Evolutionary conservation across 805 yeast species (phyloP), one percentile per base, ranked within the genome.

Genomic region (Kluyveromyces aestuarii): DNA sequence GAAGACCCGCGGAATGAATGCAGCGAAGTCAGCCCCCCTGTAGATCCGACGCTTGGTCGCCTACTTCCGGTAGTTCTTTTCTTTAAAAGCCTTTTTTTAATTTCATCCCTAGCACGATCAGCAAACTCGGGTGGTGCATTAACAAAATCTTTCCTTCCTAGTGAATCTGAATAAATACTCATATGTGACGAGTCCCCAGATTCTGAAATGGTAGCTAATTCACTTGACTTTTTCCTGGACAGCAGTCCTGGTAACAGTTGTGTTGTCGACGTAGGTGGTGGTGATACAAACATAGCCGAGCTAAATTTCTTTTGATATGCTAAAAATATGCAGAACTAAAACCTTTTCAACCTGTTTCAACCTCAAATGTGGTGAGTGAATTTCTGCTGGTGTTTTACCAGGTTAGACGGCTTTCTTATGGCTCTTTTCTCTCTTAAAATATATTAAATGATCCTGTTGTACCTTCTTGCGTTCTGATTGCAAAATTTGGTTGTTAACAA

Each of bases 101-200:
- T 65, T 43, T 64, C 68, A 41, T 57, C 57, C 50, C 70, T 61
- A 7, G 70, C 70, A 46, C 70, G 59, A 27, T 61, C 59, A 10
- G 66, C 61, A 48, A 62, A 66, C 42, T 66, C 68, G 27, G 60
- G 57, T 17, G 70, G 70, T 2, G 68, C 63, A 51, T 56, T 64
- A 27, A 66, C 65, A 43, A 66, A 64, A 51, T 66, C 47, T 59
- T 65, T 40, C 53, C 52, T 51, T 67, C 59, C 61, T 36, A 61
- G 60, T 50, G 50, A 39, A 3, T 37, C 27, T 35, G 39, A 18
- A 21, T 38, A 41, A 13, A 35, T 35, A 40, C 16, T 14, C 18
- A 30, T 38, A 6, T 45, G 45, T 3, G 50, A 46, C 27, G 46
- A 50, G 35, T 48, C 53, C 14, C 49, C 13, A 33, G n/a, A 11